Evolutionary conservation across 148 eudicot species (phyloP).

Genomic region (Persicaria tinctoria): DNA sequence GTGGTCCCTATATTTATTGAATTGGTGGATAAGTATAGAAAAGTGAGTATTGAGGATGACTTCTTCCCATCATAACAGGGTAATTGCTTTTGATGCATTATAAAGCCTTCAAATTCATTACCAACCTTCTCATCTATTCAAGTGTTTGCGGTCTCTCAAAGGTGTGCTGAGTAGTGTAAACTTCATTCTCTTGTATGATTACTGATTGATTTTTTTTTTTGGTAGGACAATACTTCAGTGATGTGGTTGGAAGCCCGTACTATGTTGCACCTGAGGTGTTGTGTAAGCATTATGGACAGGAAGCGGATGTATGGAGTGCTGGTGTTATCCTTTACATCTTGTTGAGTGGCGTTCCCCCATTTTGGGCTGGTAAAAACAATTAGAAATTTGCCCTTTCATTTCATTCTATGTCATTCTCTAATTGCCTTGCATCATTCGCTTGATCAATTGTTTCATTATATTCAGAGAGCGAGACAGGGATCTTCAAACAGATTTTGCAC

Average conservation of each 20-base stretch:
- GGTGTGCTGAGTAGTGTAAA: background rate
- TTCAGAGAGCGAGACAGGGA: conserved; percentile 40
- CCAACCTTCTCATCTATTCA: background rate
- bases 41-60: background rate
- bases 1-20: conserved; percentile 6
- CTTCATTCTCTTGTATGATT: conserved; percentile 5
- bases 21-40: background rate
- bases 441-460: background rate
- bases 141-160: background rate
- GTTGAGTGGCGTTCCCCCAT: conserved; percentile 68
- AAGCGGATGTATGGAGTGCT: conserved; percentile 80
- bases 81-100: background rate
- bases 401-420: background rate
- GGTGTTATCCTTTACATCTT: conserved; percentile 77
- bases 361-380: conserved; percentile 55
- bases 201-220: conserved; percentile 1
- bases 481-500: conserved; percentile 41
- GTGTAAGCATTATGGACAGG: conserved; percentile 71
- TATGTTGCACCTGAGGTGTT: conserved; percentile 81
- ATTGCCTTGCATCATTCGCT: background rate
- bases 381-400: conserved; percentile 1
- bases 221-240: conserved; percentile 60
- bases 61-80: background rate
- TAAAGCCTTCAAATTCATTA: background rate
- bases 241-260: conserved; percentile 81